These are phyloP conservation scores for Alternaria solani DNA, from an alignment of 2,329 filamentous ascomycete species.

Conservation along the genomic window DNA sequence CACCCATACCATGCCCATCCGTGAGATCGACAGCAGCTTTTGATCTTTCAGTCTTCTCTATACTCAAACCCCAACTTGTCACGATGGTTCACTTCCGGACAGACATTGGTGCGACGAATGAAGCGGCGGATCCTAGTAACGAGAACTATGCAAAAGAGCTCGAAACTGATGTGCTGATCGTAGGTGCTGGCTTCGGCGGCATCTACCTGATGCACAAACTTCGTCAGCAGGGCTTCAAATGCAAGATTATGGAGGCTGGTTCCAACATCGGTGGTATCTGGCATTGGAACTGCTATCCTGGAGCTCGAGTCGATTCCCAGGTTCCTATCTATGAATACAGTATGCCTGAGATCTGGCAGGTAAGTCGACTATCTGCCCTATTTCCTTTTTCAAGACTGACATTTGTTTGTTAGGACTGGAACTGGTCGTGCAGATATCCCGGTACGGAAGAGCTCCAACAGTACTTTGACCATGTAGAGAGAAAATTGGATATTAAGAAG, in stretches of 20 bases:
- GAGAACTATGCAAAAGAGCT: constrained; percentile 48
- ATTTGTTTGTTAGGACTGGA: constrained; percentile 58
- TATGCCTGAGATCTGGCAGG: constrained; percentile 58
- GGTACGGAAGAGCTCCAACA: constrained; percentile 60
- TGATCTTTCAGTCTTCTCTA: not conserved
- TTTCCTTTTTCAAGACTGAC: not conserved
- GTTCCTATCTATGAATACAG: constrained; percentile 59
- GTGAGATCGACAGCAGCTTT: not conserved
- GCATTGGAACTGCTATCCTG: constrained; percentile 57
- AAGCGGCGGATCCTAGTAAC: constrained; percentile 26
- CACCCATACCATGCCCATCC: constrained; percentile 2
- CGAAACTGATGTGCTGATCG: constrained; percentile 50
- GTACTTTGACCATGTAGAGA: constrained; percentile 69
- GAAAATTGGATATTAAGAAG: constrained; percentile 63
- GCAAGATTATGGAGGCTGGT: constrained; percentile 53
- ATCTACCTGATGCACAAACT: constrained; percentile 54
- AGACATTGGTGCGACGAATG: constrained; percentile 41
- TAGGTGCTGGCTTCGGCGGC: constrained; percentile 54
- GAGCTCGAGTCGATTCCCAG: constrained; percentile 58
- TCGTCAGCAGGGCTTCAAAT: constrained; percentile 51
- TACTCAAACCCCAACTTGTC: not conserved
- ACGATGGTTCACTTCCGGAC: constrained; percentile 45
- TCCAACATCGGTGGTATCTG: constrained; percentile 55
- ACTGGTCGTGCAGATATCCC: constrained; percentile 64
- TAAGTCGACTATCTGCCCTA: constrained; percentile 6